Percentiles rank a stretch among this genome's conserved stretches.
These are phyloP conservation scores for Rauvolfia tetraphylla DNA, from an alignment of 257 asterid genomes.

Conservation along the genomic window DNA sequence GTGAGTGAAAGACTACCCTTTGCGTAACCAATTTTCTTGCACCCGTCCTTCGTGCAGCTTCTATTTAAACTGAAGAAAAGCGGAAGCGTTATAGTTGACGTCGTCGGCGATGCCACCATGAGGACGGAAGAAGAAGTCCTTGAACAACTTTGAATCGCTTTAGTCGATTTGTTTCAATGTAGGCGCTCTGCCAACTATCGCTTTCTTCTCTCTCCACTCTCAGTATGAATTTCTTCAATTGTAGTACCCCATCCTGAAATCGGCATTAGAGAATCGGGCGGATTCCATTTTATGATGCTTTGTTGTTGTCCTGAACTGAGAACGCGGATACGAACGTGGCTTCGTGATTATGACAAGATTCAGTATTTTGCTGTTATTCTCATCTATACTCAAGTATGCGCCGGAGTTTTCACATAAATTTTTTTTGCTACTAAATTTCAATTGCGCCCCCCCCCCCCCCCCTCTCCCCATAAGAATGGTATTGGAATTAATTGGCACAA, in stretches of 20 bases:
- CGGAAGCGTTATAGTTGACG: not conserved
- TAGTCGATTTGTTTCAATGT: not conserved
- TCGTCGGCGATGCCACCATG: slow-evolving; percentile 2
- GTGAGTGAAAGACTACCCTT: not conserved
- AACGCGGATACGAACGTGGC: slow-evolving; percentile 61
- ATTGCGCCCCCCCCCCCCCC: too few relatives aligned
- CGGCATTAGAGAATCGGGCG: not conserved
- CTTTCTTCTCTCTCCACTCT: not conserved
- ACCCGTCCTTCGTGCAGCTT: not conserved
- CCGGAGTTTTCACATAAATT: not conserved
- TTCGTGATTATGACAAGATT: slow-evolving; percentile 81
- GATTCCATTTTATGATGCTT: slow-evolving; percentile 46
- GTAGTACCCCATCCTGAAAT: not conserved
- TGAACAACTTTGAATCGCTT: not conserved
- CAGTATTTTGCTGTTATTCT: slow-evolving; percentile 74
- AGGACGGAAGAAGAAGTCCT: not conserved
- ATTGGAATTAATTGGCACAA: not conserved
- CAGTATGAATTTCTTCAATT: not conserved
- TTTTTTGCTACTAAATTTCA: not conserved
- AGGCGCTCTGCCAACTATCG: not conserved
- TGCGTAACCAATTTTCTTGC: not conserved
- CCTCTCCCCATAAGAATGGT: not conserved
- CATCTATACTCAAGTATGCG: slow-evolving; percentile 53
- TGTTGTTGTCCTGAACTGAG: slow-evolving; percentile 57
- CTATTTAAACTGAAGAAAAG: slow-evolving; percentile 4